Evolutionary conservation across 2,329 filamentous ascomycete species (phyloP), one percentile per base, ranked within the genome.

Genomic region (Chaetothyriales sp.): DNA sequence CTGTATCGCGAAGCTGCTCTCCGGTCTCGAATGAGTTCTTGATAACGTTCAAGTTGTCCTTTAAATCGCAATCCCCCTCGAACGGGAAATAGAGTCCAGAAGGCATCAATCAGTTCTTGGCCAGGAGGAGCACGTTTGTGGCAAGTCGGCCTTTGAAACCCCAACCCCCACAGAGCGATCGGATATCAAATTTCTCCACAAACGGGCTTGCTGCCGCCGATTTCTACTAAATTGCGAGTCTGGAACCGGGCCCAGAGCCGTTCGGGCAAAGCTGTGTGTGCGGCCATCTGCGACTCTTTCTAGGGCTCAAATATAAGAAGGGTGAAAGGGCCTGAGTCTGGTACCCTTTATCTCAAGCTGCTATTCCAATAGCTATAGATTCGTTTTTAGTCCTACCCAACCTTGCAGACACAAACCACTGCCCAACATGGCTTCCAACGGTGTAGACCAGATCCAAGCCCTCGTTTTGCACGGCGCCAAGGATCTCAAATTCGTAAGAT

Each of bases 391-490:
- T 10, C 13, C 33, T 15, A 40, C n/a, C n/a, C 33, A 40, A 15
- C 10, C 2, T 13, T 33, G 2, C 33, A 9, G 7, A 15, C 10
- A 40, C 33, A 40, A 5, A 2, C 33, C 33, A 40, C 10, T 15
- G 33, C 33, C 29, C 44, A 51, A 44, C 2, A 59, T 59, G 57
- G 44, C 54, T 45, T 44, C 45, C 10, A 50, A 40, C 33, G 10
- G 33, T 40, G 33, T 49, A 28, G 48, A 51, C 19, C 49, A 33
- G 8, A 54, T 61, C 13, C 52, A 66, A 53, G 70, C 71, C 4
- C 66, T 73, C n/a, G 77, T 82, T 51, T 71, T 82, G 8, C 77
- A 82, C 60, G 78, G 77, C 49, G 73, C 77, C 25, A 79, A 78
- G 66, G 78, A 82, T 60, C 69, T 82, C 50, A 70, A 76, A 58